Base-by-base conservation (phyloP, 495 filamentous ascomycete species). In the Immersiella caudata region DNA sequence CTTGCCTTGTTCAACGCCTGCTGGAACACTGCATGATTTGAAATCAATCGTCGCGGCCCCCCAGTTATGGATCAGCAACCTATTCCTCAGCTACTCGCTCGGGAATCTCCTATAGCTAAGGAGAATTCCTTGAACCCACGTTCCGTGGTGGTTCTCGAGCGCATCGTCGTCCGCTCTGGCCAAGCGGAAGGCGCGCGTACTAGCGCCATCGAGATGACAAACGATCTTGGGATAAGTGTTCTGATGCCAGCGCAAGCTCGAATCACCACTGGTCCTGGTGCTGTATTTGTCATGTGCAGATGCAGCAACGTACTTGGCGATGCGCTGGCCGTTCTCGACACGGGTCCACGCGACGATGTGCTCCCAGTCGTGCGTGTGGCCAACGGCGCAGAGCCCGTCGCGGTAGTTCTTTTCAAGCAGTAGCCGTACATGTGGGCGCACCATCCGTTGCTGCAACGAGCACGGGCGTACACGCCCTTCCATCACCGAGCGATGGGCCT, bases 281-380 rank as follows among this genome's bases (percentile, higher is more conserved):
- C 74, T 60, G 58, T 74, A 77, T 18, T 66, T 65, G 12, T 72
- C 75, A 50, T 79, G 76, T 6, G 65, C 58, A 50, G 76, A 77
- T 0, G 60, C 70, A 1, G 76, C 68, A 1, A 79, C 76, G 20
- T 60, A 70, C 27, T 68, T 70, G 26, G 71, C 71, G 2, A 46
- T 12, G 40, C 40, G 40, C 59, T 62, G 60, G 49, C 74, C 72
- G 66, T 68, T 60, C 60, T 72, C 67, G 21, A 46, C 40, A 12
- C 40, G 40, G 2, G 69, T 69, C 36, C 71, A 79, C 40, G 77
- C 76, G 12, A 73, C 70, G 35, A 79, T 70, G 70, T 77, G 72
- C 68, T 79, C 76, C 76, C 76, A 79, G 65, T 79, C 76, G 69
- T 79, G 72, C 8, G 67, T 56, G 63, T 79, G 76, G 16, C 76